phyloP scores from a whole-genome alignment of 1,139 yeast genomes.

The Saccharomycopsis hybrid region DNA sequence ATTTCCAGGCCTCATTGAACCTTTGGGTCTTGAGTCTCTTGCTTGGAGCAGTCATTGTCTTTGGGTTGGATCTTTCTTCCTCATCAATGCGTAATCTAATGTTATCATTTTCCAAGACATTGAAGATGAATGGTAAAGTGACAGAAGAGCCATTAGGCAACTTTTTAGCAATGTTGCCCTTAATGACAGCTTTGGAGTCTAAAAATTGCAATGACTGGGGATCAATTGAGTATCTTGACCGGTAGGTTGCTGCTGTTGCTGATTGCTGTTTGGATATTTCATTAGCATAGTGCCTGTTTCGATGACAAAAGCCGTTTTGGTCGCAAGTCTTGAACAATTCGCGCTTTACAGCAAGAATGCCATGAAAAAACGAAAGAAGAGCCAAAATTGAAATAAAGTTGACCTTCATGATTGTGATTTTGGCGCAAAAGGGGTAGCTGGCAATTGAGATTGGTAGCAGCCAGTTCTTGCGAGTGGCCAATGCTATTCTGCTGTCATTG shows the following conservation, averaged over 20 bases:
- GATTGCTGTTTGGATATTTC: conserved; percentile 32
- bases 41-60: conserved; percentile 28
- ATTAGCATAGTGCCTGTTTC: conserved; percentile 69
- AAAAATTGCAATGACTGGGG: conserved; percentile 32
- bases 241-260: conserved; percentile 28
- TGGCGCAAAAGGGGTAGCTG: too few relatives aligned
- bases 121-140: conserved; percentile 50
- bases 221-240: conserved; percentile 51
- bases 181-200: conserved; percentile 27
- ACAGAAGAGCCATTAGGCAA: conserved; percentile 27
- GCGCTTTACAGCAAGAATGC: conserved; percentile 49
- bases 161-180: conserved; percentile 43
- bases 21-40: conserved; percentile 36
- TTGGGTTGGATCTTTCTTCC: conserved; percentile 32
- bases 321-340: conserved; percentile 74
- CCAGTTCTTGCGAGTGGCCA: too few relatives aligned
- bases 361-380: neutral
- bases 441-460: too few relatives aligned
- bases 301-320: conserved; percentile 76
- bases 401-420: conserved; percentile 3
- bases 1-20: conserved; percentile 52
- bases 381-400: neutral
- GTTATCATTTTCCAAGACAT: conserved; percentile 47
- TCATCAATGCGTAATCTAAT: conserved; percentile 65
- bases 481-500: too few relatives aligned